Evolutionary conservation across 129 eudicot genomes (phyloP).

Genomic region (Centaurea solstitialis): DNA sequence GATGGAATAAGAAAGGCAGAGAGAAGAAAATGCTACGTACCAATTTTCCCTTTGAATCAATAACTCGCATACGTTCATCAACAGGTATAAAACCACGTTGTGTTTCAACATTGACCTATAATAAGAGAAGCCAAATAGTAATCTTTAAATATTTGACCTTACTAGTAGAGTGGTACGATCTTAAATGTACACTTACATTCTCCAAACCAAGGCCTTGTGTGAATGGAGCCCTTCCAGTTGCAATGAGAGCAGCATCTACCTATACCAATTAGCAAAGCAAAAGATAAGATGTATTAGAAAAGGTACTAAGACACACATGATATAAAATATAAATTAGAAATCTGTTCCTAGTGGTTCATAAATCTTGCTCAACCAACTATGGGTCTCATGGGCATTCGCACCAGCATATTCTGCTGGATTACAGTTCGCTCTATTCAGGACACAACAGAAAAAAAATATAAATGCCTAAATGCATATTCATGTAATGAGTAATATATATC

Average conservation of each 20-base stretch:
- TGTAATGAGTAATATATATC: neutral
- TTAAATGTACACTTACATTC: slow-evolving; percentile 48
- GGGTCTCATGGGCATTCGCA: neutral
- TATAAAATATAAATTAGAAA: neutral
- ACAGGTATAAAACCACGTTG: slow-evolving; percentile 97
- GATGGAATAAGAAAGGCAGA: neutral
- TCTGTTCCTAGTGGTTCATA: neutral
- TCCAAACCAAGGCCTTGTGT: slow-evolving; percentile 94
- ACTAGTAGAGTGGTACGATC: neutral
- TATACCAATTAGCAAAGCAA: slow-evolving; percentile 34
- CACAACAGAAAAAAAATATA: neutral
- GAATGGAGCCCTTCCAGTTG: slow-evolving; percentile 97
- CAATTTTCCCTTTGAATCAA: slow-evolving; percentile 83
- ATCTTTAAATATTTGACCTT: slow-evolving; percentile 5
- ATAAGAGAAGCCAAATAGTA: neutral
- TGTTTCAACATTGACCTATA: slow-evolving; percentile 91
- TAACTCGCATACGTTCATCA: slow-evolving; percentile 92
- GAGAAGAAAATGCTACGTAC: slow-evolving; percentile 36
- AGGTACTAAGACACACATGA: neutral
- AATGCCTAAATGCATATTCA: neutral
- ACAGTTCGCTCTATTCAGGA: neutral
- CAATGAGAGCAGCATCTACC: slow-evolving; percentile 99
- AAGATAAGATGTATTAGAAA: slow-evolving; percentile 1
- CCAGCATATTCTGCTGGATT: neutral
- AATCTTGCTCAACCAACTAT: neutral